Percentiles rank a stretch among this genome's conserved stretches.
Evolutionary conservation across 257 asterid species (phyloP).

Genomic region (Plantago major): DNA sequence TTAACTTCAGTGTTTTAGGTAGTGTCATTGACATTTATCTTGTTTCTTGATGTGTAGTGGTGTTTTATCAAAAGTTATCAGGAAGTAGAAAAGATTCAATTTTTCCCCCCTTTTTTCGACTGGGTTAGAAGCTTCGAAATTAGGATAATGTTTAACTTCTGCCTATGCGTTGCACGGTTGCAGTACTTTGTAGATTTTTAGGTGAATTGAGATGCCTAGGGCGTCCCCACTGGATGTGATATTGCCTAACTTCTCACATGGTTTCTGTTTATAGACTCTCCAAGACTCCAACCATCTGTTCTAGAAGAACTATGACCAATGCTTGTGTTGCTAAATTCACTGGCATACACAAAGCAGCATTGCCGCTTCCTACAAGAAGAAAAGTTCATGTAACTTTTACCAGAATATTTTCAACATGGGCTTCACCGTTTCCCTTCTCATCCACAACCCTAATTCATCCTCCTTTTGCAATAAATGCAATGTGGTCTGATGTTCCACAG

Average conservation of each 20-base stretch:
- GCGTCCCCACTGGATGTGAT: neutral
- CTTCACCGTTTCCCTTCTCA: constrained; percentile 38
- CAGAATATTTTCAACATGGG: constrained; percentile 50
- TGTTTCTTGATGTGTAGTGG: no score
- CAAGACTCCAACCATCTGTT: constrained; percentile 1
- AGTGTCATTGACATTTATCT: no score
- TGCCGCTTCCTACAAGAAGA: constrained; percentile 43
- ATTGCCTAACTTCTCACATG: neutral
- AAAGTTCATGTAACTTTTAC: constrained; percentile 33
- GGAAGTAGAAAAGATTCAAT: no score
- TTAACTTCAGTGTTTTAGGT: no score
- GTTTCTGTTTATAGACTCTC: constrained; percentile 6
- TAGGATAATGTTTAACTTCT: no score
- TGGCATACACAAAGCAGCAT: constrained; percentile 41
- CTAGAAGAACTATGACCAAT: constrained; percentile 43
- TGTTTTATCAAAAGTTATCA: no score
- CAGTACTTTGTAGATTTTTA: no score
- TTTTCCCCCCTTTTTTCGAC: no score
- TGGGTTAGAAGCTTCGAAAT: no score
- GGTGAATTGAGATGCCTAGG: no score
- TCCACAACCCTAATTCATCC: constrained; percentile 33
- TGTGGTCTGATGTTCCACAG: constrained; percentile 66
- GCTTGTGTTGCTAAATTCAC: constrained; percentile 53
- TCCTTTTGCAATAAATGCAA: constrained; percentile 37
- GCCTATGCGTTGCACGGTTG: no score